A percentile compares a stretch with the other conserved stretches of the same genome.
phyloP scores from a whole-genome alignment of 805 yeast species.

The Schizosaccharomyces japonicus region DNA sequence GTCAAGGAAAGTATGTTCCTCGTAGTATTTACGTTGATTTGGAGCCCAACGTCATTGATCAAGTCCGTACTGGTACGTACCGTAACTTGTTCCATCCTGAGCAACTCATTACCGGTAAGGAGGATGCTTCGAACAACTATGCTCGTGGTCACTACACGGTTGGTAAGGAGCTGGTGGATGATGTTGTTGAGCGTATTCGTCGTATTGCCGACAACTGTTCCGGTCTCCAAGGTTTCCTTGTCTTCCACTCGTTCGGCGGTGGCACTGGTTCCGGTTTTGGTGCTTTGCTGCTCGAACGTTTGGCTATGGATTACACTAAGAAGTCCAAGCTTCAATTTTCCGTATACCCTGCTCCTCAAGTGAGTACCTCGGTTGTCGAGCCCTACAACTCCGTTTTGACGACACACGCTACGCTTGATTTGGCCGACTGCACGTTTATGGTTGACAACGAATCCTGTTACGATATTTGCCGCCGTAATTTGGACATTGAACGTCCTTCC shows the following conservation, averaged over 20 bases:
- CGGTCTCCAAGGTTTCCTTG: conserved; percentile 90
- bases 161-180: conserved; percentile 86
- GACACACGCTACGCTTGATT: conserved; percentile 91
- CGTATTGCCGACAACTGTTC: conserved; percentile 55
- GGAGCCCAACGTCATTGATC: conserved; percentile 94
- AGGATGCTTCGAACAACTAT: conserved; percentile 92
- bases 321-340: conserved; percentile 94
- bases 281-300: conserved; percentile 72
- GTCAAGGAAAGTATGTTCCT: conserved; percentile 88
- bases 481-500: conserved; percentile 80
- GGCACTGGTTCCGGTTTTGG: conserved; percentile 99
- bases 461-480: conserved; percentile 90
- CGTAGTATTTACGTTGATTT: conserved; percentile 91
- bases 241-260: conserved; percentile 95
- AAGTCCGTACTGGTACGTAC: conserved; percentile 85
- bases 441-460: conserved; percentile 97
- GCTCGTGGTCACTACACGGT: conserved; percentile 98
- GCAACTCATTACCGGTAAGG: conserved; percentile 89
- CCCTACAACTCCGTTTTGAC: conserved; percentile 95
- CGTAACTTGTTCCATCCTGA: conserved; percentile 91
- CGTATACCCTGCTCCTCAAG: conserved; percentile 95
- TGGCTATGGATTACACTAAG: conserved; percentile 80
- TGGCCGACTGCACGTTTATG: conserved; percentile 97
- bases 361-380: conserved; percentile 56
- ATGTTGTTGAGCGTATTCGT: conserved; percentile 82